Evolutionary conservation across 1,139 yeast species (phyloP).

Genomic region (Arxiozyma heterogenica): DNA sequence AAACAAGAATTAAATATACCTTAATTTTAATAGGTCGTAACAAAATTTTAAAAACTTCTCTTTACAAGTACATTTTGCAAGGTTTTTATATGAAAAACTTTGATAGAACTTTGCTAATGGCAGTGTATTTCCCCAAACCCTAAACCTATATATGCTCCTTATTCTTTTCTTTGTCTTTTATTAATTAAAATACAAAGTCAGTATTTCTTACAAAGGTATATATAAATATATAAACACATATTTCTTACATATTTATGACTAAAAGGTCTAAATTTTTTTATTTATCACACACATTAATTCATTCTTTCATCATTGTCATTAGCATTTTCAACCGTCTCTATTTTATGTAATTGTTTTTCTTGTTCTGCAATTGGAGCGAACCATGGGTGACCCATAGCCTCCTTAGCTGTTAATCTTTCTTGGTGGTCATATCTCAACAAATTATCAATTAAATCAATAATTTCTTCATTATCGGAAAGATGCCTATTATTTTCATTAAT

Average conservation of each 20-base stretch:
- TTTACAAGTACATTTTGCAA: too few relatives aligned
- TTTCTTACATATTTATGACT: not conserved
- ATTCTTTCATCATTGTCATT: not conserved
- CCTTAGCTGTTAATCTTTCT: constrained; percentile 85
- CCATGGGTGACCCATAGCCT: constrained; percentile 83
- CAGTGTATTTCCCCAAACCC: too few relatives aligned
- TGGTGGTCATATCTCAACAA: constrained; percentile 88
- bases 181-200: not conserved
- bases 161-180: too few relatives aligned
- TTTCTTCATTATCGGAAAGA: constrained; percentile 54
- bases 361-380: constrained; percentile 27
- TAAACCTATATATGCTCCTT: too few relatives aligned
- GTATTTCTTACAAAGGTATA: not conserved
- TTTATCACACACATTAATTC: not conserved
- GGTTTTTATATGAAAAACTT: too few relatives aligned
- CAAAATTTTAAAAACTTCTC: too few relatives aligned
- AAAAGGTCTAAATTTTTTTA: not conserved
- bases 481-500: constrained; percentile 65
- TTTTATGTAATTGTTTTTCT: not conserved
- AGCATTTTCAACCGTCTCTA: not conserved
- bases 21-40: too few relatives aligned
- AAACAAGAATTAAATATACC: too few relatives aligned
- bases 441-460: constrained; percentile 75
- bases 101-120: not conserved
- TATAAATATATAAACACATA: not conserved